A percentile compares a stretch with the other conserved stretches of the same genome.
These are phyloP conservation scores for Chlamydomonas sp. DNA, from an alignment of 139 green algal genomes.

Conservation along the genomic window DNA sequence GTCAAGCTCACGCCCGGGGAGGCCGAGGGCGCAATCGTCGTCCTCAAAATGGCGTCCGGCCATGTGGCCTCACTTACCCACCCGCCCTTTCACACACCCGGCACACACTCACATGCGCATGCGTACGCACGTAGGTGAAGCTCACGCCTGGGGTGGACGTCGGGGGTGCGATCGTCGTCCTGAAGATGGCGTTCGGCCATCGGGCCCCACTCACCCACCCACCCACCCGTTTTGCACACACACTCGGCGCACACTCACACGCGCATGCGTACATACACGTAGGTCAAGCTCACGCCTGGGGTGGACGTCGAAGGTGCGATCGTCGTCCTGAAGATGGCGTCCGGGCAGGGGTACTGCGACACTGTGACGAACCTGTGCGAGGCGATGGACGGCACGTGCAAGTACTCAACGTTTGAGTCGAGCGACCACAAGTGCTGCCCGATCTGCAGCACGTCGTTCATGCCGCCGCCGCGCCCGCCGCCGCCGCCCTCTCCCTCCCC, in stretches of 20 bases:
- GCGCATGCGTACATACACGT: too few species aligned
- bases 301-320: background rate
- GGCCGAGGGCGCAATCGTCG: background rate
- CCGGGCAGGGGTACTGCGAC: background rate
- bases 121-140: too few species aligned
- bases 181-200: background rate
- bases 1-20: too few species aligned
- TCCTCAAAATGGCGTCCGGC: background rate
- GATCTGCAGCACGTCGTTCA: background rate
- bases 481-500: constrained; percentile 6
- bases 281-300: too few species aligned
- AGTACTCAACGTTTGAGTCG: background rate
- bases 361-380: background rate
- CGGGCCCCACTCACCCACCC: too few species aligned
- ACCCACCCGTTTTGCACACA: too few species aligned
- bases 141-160: too few species aligned
- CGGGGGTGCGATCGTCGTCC: background rate
- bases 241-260: too few species aligned
- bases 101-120: too few species aligned
- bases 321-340: background rate
- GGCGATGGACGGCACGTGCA: background rate
- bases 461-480: background rate
- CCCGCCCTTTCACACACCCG: too few species aligned
- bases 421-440: constrained; percentile 16
- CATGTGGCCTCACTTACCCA: too few species aligned